Base-by-base conservation (phyloP, 495 filamentous ascomycete genomes). In the Gamarada debralockiae region DNA sequence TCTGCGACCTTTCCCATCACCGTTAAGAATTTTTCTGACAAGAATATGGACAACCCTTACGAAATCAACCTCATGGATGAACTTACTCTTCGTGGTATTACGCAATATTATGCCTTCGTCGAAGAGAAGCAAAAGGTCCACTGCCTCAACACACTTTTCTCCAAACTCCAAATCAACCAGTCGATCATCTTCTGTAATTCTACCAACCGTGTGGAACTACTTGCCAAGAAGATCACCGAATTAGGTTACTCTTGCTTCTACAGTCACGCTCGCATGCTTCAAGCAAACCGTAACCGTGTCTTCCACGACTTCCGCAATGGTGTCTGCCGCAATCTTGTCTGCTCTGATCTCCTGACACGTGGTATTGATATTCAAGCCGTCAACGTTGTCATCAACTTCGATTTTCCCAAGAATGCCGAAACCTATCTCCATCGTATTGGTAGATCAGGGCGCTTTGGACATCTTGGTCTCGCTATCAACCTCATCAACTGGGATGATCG, bases 121-220 rank as follows among this genome's bases (percentile, higher is more conserved):
- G 93, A 97, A 68, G 93, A 99, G 73, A 97, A 96, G 73, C 90
- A 96, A 67, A 99, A 99, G 71, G 95, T 99, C 8, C 95, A 97
- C 72, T 99, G 93, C 67, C 74, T 99, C 34, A 99, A 99, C 72
- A 99, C 93, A 1, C 83, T 99, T 36, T 99, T 99, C 77, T 95
- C 89, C 48, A 96, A 96, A 72, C 83, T 99, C 12, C 93, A 97
- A 70, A 99, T 99, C 72, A 99, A 99, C 69, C 93, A 99, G 75
- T 97, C 95, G 44, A 99, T 99, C 73, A 99, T 99, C 63, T 99
- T 99, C 74, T 99, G 93, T 77, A 99, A 99, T 67, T 97, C 95
- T 36, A 97, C 93, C 36, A 97, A 96, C 65, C 90, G 93, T 39
- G 93, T 99, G 15, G 93, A 99, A 68, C 76, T 99, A 15, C 79